Evolutionary conservation across 768 basidiomycete species (phyloP), one percentile per base, ranked within the genome.

Genomic region (Suillus tomentosus): DNA sequence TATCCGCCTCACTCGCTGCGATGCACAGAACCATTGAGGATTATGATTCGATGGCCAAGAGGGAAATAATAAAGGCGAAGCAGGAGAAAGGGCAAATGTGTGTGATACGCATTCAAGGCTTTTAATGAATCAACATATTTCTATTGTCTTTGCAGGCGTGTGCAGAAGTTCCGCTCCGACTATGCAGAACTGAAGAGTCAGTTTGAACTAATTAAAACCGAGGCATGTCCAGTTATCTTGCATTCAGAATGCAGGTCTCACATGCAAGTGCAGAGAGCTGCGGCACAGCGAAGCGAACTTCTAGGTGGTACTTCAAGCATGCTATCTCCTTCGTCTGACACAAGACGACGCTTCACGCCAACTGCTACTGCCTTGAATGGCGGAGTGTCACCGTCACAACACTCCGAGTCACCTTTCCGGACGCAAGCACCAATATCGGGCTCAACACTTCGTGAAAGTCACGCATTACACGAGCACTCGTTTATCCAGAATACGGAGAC

Each of bases 1-100:
- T 99, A 77, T 93, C 94, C 39, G 95, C 96, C n/a, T 95, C 94
- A 10, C 81, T 99, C n/a, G 87, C 94, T 34, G 95, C 95, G 2
- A 89, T 99, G 85, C 89, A 92, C 58, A 80, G 97, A 63, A 95
- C 97, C 61, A 89, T 99, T 67, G 96, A 98, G 65, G 97, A 99
- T 73, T 99, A 96, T 72, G 96, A 98, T 70, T 90, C 92, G 10
- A 95, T 99, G 92, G 94, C 93, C 0, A 93, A 90, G 79, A 84
- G 96, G 66, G 97, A 99, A 77, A 94, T 97, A 72, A 95, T 99
- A 60, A 94, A 92, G 69, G 88, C 92, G 53, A 99, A 97, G 79
- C 90, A 95, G 76, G 96, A 98, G 79, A 99, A 99, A 79, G 97
- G 96, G 0, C 84, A 91, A 73, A 90, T 91, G 93, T 95, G 70